Conservation (phyloP, 371 early-diverging fungal species). For the Mortierella polycephala region DNA sequence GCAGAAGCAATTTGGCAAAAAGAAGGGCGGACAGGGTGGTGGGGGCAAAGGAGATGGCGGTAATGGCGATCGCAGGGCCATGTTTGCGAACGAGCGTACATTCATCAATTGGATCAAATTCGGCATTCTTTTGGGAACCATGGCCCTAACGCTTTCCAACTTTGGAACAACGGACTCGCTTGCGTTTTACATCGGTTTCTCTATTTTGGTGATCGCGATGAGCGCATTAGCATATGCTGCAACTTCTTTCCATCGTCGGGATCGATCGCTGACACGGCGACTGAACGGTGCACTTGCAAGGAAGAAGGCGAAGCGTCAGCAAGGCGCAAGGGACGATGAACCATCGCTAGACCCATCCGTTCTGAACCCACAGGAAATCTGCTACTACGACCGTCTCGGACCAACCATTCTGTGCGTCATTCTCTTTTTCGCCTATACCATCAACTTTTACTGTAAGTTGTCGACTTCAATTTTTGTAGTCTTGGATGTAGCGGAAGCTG, state of each 20-base stretch:
- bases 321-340: neutral
- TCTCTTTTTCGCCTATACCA: slow-evolving; percentile 30
- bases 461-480: neutral
- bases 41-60: slow-evolving; percentile 15
- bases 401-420: slow-evolving; percentile 32
- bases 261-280: slow-evolving; percentile 27
- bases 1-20: slow-evolving; percentile 28
- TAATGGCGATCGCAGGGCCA: slow-evolving; percentile 18
- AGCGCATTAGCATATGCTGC: slow-evolving; percentile 26
- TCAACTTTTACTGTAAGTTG: slow-evolving; percentile 41
- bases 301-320: slow-evolving; percentile 17
- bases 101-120: slow-evolving; percentile 46
- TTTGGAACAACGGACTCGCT: slow-evolving; percentile 22
- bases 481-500: too few relatives aligned
- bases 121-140: slow-evolving; percentile 36
- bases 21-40: slow-evolving; percentile 3
- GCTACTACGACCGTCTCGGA: slow-evolving; percentile 34
- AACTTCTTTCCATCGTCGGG: slow-evolving; percentile 29
- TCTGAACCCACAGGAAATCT: slow-evolving; percentile 8
- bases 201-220: slow-evolving; percentile 29
- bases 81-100: slow-evolving; percentile 44
- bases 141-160: slow-evolving; percentile 37
- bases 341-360: neutral
- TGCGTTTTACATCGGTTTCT: slow-evolving; percentile 24
- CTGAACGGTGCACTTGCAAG: slow-evolving; percentile 9